Evolutionary conservation across 176 grass and related monocot species (phyloP), one percentile per base, ranked within the genome.

Genomic region (Hordeum marinum): DNA sequence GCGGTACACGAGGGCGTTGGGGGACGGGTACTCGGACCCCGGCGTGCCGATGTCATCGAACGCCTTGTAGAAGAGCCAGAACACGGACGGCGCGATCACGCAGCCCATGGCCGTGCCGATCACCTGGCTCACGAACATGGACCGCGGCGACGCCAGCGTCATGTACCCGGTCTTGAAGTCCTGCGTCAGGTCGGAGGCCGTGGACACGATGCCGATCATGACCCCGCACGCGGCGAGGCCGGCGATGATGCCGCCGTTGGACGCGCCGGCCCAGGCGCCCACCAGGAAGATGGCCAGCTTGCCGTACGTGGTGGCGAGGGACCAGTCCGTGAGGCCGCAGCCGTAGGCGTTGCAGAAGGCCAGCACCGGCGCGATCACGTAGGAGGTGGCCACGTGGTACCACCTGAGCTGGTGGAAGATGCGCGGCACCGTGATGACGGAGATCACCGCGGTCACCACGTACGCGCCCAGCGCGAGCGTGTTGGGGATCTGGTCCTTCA

Each of bases 291-390:
- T 75, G 43, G 72, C 72, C 0, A 75, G 72, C 72, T 75, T 75
- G 8, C 72, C 72, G 72, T 75, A 75, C 1, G 72, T 75, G 43
- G 72, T 75, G 14, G 72, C 72, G 42, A 75, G 43, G 24, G 72
- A 75, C 72, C 72, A 75, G 72, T 75, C 72, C 4, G 72, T 75
- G 7, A 75, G 72, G 8, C 72, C 72, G 72, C 72, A 75, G 12
- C 93, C 90, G 11, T 95, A 95, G 11, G 93, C 90, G 69, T 95
- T 95, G 86, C 90, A 95, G 68, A 95, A 95, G 63, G 90, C 93
- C 3, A 95, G 88, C 6, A 90, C 34, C 1, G 93, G 93, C 42
- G 93, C 90, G 2, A 87, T 26, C 0, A 73, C 3, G 70, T 73
- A 73, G 70, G 72, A 75, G 72, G 42, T 52, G 9, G 72, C 72